Evolutionary conservation across 164 flowering plant species (phyloP).

Genomic region (Sedum album): DNA sequence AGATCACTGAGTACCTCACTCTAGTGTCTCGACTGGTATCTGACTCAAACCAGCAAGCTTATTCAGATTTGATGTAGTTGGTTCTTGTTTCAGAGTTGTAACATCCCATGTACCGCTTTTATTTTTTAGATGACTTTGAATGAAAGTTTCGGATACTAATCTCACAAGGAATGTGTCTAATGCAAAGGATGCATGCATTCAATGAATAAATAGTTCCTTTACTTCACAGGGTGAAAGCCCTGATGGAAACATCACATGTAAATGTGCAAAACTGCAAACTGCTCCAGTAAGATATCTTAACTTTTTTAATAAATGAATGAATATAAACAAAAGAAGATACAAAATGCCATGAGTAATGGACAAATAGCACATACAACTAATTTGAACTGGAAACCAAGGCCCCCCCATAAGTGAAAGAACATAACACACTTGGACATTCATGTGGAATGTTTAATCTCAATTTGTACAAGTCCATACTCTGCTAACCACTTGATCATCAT

Average conservation of each 20-base stretch:
- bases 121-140: background rate
- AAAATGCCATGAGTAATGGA: background rate
- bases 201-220: too few species aligned
- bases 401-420: too few species aligned
- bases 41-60: background rate
- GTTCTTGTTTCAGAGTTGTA: background rate
- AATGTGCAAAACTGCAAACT: too few species aligned
- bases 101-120: background rate
- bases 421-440: too few species aligned
- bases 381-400: background rate
- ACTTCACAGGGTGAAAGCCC: too few species aligned
- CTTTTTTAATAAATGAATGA: background rate
- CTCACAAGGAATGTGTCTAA: too few species aligned
- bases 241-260: too few species aligned
- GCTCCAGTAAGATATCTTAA: background rate
- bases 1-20: background rate
- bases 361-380: background rate
- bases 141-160: background rate
- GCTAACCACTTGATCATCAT: background rate
- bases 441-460: too few species aligned
- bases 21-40: too few species aligned
- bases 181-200: too few species aligned
- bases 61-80: background rate
- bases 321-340: background rate
- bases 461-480: too few species aligned